These are phyloP conservation scores for Scheffersomyces illinoinensis DNA, from an alignment of 1,139 yeast genomes.

Conservation along the genomic window DNA sequence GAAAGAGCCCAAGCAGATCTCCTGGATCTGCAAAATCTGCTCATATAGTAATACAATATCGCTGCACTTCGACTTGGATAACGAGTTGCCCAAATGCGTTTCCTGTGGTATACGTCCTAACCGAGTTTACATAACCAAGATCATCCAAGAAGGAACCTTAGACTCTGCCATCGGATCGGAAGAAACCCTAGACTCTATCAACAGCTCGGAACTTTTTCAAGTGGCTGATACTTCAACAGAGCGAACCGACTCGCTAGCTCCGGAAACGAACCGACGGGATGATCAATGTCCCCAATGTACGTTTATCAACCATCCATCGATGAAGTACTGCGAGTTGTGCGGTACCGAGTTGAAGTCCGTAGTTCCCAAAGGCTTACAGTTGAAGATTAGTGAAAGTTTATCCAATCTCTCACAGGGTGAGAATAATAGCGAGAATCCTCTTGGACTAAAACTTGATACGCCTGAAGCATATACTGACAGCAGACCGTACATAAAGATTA, in stretches of 20 bases:
- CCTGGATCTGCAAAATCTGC: conserved; percentile 88
- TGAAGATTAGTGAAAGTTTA: conserved; percentile 2
- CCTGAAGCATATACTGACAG: conserved; percentile 34
- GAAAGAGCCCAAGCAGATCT: conserved; percentile 14
- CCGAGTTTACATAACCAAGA: conserved; percentile 3
- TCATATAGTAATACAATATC: conserved; percentile 60
- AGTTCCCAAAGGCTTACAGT: conserved; percentile 15
- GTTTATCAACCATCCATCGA: conserved; percentile 77
- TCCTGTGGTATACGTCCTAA: conserved; percentile 68
- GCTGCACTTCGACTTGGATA: conserved; percentile 30
- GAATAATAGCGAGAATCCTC: conserved; percentile 13
- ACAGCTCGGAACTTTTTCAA: neutral
- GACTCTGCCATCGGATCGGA: neutral
- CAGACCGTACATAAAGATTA: conserved; percentile 50
- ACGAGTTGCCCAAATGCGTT: conserved; percentile 56
- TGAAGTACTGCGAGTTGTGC: conserved; percentile 83
- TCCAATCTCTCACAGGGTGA: neutral
- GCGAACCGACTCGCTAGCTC: neutral
- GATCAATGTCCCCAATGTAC: conserved; percentile 79
- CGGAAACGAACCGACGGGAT: conserved; percentile 21
- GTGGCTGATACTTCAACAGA: neutral
- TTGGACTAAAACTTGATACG: conserved; percentile 28
- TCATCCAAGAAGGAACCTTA: conserved; percentile 4
- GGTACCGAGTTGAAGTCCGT: conserved; percentile 54
- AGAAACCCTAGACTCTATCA: neutral